These are phyloP conservation scores for Coprinellus aureogranulatus DNA, from an alignment of 768 basidiomycete genomes.

Conservation along the genomic window DNA sequence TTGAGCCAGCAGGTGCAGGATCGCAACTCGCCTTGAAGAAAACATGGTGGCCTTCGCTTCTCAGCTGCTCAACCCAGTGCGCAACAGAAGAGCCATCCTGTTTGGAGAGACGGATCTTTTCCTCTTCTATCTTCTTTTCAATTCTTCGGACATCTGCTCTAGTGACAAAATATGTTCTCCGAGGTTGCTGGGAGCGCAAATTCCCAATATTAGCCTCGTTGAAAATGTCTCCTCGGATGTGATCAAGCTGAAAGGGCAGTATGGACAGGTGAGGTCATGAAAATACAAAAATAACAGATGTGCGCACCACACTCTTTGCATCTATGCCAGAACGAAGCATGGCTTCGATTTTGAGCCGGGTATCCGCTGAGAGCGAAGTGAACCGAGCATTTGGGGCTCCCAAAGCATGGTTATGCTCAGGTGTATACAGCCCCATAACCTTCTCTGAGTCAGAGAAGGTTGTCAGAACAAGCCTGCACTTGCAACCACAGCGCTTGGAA, in stretches of 20 bases:
- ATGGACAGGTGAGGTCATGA: neutral
- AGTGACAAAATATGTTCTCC: slow-evolving; percentile 8
- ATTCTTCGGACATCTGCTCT: slow-evolving; percentile 6
- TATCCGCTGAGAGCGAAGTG: neutral
- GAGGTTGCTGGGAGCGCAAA: neutral
- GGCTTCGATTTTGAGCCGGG: neutral
- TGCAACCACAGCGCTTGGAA: neutral
- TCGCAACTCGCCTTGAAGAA: slow-evolving; percentile 6
- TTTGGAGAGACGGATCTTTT: slow-evolving; percentile 6
- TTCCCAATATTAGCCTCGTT: neutral
- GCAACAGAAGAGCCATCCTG: slow-evolving; percentile 11
- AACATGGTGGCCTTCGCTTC: neutral
- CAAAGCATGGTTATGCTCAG: neutral
- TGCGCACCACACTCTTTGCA: neutral
- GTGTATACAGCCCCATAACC: neutral
- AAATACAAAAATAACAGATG: neutral
- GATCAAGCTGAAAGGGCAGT: slow-evolving; percentile 5
- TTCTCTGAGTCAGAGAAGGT: neutral
- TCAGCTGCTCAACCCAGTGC: slow-evolving; percentile 9
- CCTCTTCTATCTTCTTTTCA: slow-evolving; percentile 12
- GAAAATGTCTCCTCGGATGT: slow-evolving; percentile 1
- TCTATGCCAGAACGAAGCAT: neutral
- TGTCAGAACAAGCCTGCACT: neutral
- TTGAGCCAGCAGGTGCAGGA: neutral
- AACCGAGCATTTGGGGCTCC: neutral